These are phyloP conservation scores for Punica granatum DNA, from an alignment of 345 rosid species.

Conservation along the genomic window DNA sequence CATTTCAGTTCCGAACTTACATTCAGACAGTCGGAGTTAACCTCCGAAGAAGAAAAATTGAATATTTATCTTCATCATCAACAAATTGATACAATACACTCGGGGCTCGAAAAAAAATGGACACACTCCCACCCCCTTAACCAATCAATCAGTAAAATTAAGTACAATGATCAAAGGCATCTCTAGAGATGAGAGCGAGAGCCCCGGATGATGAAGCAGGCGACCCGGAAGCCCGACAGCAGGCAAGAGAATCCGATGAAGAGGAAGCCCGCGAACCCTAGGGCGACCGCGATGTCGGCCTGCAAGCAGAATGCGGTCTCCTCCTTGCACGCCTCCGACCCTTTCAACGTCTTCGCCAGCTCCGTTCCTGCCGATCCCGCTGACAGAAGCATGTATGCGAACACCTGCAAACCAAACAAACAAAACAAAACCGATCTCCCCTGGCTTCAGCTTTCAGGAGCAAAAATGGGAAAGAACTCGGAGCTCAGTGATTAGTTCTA, in stretches of 20 bases:
- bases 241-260: slow-evolving; percentile 63
- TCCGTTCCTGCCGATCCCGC: slow-evolving; percentile 76
- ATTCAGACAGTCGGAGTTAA: too few species aligned
- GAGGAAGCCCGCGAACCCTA: slow-evolving; percentile 78
- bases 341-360: slow-evolving; percentile 54
- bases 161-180: background rate
- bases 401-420: too few species aligned
- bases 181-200: slow-evolving; percentile 68
- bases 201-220: slow-evolving; percentile 69
- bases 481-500: background rate
- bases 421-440: background rate
- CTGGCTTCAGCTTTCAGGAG: background rate
- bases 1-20: too few species aligned
- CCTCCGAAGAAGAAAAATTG: too few species aligned
- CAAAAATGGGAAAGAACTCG: background rate
- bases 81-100: too few species aligned
- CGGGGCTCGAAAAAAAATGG: background rate
- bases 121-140: too few species aligned
- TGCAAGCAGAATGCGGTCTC: slow-evolving; percentile 63
- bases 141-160: background rate
- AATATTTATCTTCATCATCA: too few species aligned
- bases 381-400: slow-evolving; percentile 73
- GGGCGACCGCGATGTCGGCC: slow-evolving; percentile 58
- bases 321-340: slow-evolving; percentile 37
- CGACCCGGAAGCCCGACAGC: slow-evolving; percentile 81